Base-by-base conservation (phyloP, 2,329 filamentous ascomycete genomes). In the Bipolaris victoriae region DNA sequence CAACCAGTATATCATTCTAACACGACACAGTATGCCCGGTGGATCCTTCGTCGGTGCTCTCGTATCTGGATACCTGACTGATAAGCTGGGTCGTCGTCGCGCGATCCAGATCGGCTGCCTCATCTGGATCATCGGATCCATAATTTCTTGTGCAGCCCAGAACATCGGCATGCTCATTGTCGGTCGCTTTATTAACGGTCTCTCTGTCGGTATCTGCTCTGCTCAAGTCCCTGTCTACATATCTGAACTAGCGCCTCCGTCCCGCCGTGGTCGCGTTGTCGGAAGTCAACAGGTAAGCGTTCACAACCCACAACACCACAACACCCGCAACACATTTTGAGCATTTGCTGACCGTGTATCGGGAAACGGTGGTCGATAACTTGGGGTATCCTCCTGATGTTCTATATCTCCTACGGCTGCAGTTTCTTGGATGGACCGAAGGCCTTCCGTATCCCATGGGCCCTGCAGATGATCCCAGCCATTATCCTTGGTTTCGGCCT, bases 161-260 rank as follows among this genome's bases (percentile, higher is more conserved):
- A 86, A 87, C 68, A 84, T 92, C 40, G 82, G 79, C 26, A 91
- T 92, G 88, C 82, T 93, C 16, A 86, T 90, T 58, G 84, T 84
- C 2, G 90, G 90, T 3, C 86, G 90, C 78, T 89, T 77, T 61
- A 85, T 92, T 73, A 88, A 89, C 61, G 90, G 90, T 40, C 69
- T 92, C 63, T 87, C 87, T 55, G 88, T 92, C 53, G 90, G 90
- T 58, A 91, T 92, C 65, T 86, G 86, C 62, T 88, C 85, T 36
- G 85, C 86, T 7, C 86, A 90, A 65, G 88, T 88, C 2, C 86
- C 87, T 3, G 86, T 90, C 31, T 90, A 90, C 69, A 83, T 90
- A 20, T 83, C 86, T 20, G 88, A 90, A 70, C 80, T 90, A 29
- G 85, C 88, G 16, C 84, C 84, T 45, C 81, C 83, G 1, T 75